phyloP scores from a whole-genome alignment of 2,329 filamentous ascomycete genomes.

The Dothidotthia symphoricarpi region DNA sequence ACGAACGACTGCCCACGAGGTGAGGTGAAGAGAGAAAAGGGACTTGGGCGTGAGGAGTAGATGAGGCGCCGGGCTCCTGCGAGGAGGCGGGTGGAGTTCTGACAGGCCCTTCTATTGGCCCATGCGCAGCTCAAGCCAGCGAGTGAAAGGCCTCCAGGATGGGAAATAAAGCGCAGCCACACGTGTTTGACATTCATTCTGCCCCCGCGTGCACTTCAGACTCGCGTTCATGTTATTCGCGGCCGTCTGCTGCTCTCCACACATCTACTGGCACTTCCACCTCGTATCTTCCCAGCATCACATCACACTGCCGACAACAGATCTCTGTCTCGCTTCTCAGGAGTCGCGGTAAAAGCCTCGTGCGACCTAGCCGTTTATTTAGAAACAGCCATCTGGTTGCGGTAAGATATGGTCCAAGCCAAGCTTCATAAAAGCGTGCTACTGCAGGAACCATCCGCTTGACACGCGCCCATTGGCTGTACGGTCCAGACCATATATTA shows the following conservation, averaged over 20 bases:
- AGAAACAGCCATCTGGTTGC: slow-evolving; percentile 11
- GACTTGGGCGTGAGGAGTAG: slow-evolving; percentile 33
- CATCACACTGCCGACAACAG: slow-evolving; percentile 2
- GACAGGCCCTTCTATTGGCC: slow-evolving; percentile 23
- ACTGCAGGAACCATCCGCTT: slow-evolving; percentile 23
- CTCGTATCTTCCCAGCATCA: slow-evolving; percentile 10
- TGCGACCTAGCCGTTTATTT: slow-evolving; percentile 22
- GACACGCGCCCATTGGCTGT: slow-evolving; percentile 19
- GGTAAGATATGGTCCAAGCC: too few relatives aligned
- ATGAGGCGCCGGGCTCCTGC: slow-evolving; percentile 29
- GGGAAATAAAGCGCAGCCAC: too few relatives aligned
- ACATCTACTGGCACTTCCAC: too few relatives aligned
- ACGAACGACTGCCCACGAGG: slow-evolving; percentile 33
- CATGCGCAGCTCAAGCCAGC: slow-evolving; percentile 23
- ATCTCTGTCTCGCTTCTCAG: slow-evolving; percentile 11
- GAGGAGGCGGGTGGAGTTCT: slow-evolving; percentile 21
- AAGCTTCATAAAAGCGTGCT: slow-evolving; percentile 5
- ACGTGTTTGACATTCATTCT: slow-evolving; percentile 1
- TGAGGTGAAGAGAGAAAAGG: slow-evolving; percentile 34
- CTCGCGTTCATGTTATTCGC: too few relatives aligned
- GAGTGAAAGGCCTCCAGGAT: slow-evolving; percentile 14
- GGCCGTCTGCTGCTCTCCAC: too few relatives aligned
- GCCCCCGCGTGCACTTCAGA: too few relatives aligned
- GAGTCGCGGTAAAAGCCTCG: slow-evolving; percentile 12
- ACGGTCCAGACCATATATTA: slow-evolving; percentile 14